A percentile compares a stretch with the other conserved stretches of the same genome.
These are phyloP conservation scores for Citrus maxima DNA, from an alignment of 345 rosid genomes.

Conservation along the genomic window DNA sequence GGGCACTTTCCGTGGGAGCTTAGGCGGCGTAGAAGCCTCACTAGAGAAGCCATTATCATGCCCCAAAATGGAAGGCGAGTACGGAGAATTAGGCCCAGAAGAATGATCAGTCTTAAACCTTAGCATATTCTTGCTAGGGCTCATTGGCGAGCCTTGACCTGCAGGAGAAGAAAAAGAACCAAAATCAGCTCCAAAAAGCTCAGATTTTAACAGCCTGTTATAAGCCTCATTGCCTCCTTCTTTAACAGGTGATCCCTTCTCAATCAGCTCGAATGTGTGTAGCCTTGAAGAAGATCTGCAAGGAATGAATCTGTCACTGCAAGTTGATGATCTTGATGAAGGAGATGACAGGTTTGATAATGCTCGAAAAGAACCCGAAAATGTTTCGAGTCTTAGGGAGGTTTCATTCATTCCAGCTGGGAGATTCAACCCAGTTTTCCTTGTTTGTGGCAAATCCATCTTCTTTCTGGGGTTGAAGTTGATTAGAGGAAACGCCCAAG, in stretches of 20 bases:
- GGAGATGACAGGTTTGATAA: conserved; percentile 77
- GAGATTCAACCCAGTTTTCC: conserved; percentile 76
- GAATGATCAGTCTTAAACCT: conserved; percentile 80
- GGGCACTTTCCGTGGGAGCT: conserved; percentile 86
- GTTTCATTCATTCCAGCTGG: conserved; percentile 86
- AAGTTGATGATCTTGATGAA: conserved; percentile 44
- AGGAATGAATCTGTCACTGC: conserved; percentile 94
- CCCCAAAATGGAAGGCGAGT: conserved; percentile 75
- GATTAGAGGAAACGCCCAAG: no score
- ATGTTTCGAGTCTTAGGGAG: conserved; percentile 57
- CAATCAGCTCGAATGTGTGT: conserved; percentile 78
- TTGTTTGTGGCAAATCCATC: conserved; percentile 65
- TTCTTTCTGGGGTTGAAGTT: conserved; percentile 4
- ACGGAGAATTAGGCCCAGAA: conserved; percentile 71
- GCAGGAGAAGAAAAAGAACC: conserved; percentile 75
- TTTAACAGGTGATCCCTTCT: conserved; percentile 74
- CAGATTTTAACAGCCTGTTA: conserved; percentile 66
- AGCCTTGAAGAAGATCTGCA: conserved; percentile 95
- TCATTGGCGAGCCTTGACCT: conserved; percentile 77
- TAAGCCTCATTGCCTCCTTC: conserved; percentile 93
- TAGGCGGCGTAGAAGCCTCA: conserved; percentile 80
- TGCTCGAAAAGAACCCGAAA: conserved; percentile 57
- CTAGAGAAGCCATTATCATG: conserved; percentile 56
- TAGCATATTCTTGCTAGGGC: conserved; percentile 78
- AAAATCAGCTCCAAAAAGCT: conserved; percentile 95